Percentiles rank a stretch among this genome's conserved stretches.
Evolutionary conservation across 1,139 yeast genomes (phyloP).

Genomic region (Nakaseomyces bracarensis): DNA sequence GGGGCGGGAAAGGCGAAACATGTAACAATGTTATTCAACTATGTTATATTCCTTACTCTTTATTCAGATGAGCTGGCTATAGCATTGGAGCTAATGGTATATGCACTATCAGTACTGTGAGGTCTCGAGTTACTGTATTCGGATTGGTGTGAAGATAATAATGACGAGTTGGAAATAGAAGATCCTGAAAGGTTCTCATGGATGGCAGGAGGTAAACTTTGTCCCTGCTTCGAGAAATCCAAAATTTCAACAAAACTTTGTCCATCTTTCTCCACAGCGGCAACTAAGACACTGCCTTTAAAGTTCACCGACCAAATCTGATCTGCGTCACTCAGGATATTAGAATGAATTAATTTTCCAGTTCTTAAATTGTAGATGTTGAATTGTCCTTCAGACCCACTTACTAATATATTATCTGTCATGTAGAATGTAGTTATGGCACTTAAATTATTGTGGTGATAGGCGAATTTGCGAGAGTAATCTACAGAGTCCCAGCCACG

Average conservation of each 20-base stretch:
- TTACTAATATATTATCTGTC: slow-evolving; percentile 72
- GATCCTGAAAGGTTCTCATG: not conserved
- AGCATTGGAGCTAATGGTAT: slow-evolving; percentile 2
- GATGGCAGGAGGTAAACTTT: not conserved
- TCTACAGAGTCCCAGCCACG: slow-evolving; percentile 87
- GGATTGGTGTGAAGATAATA: not conserved
- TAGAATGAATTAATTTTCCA: slow-evolving; percentile 63
- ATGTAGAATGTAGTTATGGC: slow-evolving; percentile 94
- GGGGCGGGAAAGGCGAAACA: too few species aligned
- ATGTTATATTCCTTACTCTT: too few species aligned
- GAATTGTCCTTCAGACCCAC: slow-evolving; percentile 81
- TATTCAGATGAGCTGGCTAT: slow-evolving; percentile 4
- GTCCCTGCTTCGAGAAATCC: slow-evolving; percentile 43
- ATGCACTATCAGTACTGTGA: not conserved
- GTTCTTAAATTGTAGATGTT: slow-evolving; percentile 77
- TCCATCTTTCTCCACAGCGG: slow-evolving; percentile 72
- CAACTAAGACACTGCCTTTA: slow-evolving; percentile 76
- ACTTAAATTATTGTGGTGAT: slow-evolving; percentile 76
- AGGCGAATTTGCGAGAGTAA: slow-evolving; percentile 58
- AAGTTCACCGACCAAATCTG: slow-evolving; percentile 94
- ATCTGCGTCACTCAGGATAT: slow-evolving; percentile 67
- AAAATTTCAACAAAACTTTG: slow-evolving; percentile 70
- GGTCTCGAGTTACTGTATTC: slow-evolving; percentile 36
- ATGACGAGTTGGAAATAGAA: not conserved
- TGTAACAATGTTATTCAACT: too few species aligned